A percentile compares a stretch with the other conserved stretches of the same genome.
phyloP scores from a whole-genome alignment of 106 monocot genomes.

The Alisma plantagoaquatica region DNA sequence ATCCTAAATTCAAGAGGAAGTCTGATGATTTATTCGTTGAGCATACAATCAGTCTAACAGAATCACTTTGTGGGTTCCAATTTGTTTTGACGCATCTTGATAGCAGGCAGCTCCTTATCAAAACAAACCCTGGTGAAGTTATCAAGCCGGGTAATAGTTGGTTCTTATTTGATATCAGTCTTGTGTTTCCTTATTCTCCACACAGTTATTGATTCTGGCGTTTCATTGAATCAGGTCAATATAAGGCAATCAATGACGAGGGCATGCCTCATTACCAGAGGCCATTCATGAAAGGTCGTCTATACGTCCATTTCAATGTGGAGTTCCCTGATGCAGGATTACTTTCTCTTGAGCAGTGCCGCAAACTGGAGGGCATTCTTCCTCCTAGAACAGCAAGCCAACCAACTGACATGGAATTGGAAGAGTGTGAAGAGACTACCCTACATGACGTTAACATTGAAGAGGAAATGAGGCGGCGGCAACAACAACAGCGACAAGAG shows the following conservation, averaged over 20 bases:
- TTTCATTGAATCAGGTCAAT: constrained; percentile 28
- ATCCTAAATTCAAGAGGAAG: constrained; percentile 54
- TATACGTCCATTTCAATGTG: constrained; percentile 52
- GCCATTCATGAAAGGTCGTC: constrained; percentile 52
- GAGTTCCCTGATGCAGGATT: constrained; percentile 43
- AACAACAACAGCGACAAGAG: constrained; percentile 31
- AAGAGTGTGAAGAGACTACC: constrained; percentile 58
- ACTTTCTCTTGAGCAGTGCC: constrained; percentile 33
- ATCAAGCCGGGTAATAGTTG: constrained; percentile 42
- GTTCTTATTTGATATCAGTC: neutral
- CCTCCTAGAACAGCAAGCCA: constrained; percentile 22
- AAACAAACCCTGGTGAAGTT: constrained; percentile 54
- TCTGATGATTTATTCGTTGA: constrained; percentile 50
- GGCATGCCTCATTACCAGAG: constrained; percentile 58
- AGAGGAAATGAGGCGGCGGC: constrained; percentile 44
- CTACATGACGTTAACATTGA: constrained; percentile 52
- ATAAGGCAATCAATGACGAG: constrained; percentile 59
- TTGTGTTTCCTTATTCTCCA: neutral
- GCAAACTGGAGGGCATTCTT: constrained; percentile 24
- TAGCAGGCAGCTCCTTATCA: constrained; percentile 52
- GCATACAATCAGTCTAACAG: constrained; percentile 43
- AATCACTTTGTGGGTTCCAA: constrained; percentile 63
- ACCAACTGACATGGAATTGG: constrained; percentile 38
- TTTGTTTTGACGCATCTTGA: constrained; percentile 60
- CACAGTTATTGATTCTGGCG: neutral